Evolutionary conservation across 75 land plant species (phyloP), one percentile per base, ranked within the genome.

Genomic region (Pinus taeda): DNA sequence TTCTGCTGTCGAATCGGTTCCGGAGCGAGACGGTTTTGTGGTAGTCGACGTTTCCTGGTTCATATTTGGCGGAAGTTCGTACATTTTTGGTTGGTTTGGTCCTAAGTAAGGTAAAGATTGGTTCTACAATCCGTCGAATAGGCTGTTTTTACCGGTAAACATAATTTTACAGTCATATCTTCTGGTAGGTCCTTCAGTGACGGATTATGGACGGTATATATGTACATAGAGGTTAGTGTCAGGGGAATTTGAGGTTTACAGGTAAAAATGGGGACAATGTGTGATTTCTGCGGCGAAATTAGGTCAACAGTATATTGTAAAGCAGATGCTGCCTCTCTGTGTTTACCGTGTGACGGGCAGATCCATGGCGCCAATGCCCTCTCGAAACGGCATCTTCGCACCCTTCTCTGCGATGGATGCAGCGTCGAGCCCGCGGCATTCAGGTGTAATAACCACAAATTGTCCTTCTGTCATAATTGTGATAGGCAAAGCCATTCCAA

Each of bases 331-430:
- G 93, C 93, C 2, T 69, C 80, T 80, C 91, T 89, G 14, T 91
- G 93, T 59, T 72, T 91, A 66, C 65, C 79, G 59, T 91, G 93
- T 65, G 89, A 91, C 84, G 82, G 75, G 13, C 79, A 89, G 29
- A 87, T 91, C 9, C 91, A 89, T 80, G 76, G 86, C 24, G 93
- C 93, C 55, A 89, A 91, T 78, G 78, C 83, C 4, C 87, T 89
- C 49, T 89, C 93, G 6, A 70, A 59, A 63, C 87, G 85, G 85
- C 93, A 91, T 61, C 24, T 78, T 22, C 86, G 91, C 3, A 87
- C 87, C 15, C 84, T 82, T 82, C 82, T 91, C 81, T 91, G 93
- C 65, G 89, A 91, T 59, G 81, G 75, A 59, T 91, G 92, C 79
- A n/a, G 74, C 57, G 21, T 71, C 61, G 79, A 77, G 73, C 89